A percentile compares a stretch with the other conserved stretches of the same genome.
Evolutionary conservation across 2,329 filamentous ascomycete species (phyloP).

Genomic region (Verticillium dahliae): DNA sequence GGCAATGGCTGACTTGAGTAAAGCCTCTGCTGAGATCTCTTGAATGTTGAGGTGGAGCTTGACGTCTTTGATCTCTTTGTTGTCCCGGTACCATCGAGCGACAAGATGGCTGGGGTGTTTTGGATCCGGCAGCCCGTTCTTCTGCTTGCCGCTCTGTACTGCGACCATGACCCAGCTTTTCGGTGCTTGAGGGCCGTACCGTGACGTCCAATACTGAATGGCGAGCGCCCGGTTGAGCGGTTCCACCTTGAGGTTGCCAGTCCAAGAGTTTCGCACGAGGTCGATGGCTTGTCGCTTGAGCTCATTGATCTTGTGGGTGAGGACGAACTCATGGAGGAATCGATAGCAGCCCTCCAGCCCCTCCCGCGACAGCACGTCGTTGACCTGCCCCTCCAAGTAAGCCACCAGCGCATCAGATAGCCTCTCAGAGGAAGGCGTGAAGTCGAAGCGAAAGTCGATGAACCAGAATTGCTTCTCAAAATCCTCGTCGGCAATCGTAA

Average conservation of each 20-base stretch:
- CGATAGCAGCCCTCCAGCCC: conserved; percentile 78
- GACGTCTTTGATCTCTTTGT: conserved; percentile 64
- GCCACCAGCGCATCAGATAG: conserved; percentile 58
- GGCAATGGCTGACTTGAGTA: conserved; percentile 69
- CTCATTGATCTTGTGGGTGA: conserved; percentile 86
- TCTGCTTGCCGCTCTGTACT: conserved; percentile 58
- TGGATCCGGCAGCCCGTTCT: conserved; percentile 28
- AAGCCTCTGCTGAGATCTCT: conserved; percentile 64
- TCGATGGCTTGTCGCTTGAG: conserved; percentile 70
- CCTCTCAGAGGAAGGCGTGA: conserved; percentile 58
- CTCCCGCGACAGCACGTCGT: conserved; percentile 60
- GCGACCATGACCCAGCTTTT: conserved; percentile 93
- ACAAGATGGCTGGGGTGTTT: conserved; percentile 48
- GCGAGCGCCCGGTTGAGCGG: conserved; percentile 73
- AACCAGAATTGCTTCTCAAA: conserved; percentile 84
- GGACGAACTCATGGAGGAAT: conserved; percentile 77
- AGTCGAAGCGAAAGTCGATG: conserved; percentile 82
- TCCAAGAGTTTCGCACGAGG: conserved; percentile 67
- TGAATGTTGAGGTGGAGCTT: conserved; percentile 61
- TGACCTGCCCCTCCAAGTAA: conserved; percentile 65
- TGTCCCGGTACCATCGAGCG: conserved; percentile 79
- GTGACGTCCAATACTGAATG: conserved; percentile 83
- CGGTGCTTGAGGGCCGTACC: conserved; percentile 45
- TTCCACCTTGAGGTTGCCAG: conserved; percentile 70
- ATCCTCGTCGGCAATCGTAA: conserved; percentile 85